Conservation (phyloP, 2,329 filamentous ascomycete genomes). For the Alternaria solani region DNA sequence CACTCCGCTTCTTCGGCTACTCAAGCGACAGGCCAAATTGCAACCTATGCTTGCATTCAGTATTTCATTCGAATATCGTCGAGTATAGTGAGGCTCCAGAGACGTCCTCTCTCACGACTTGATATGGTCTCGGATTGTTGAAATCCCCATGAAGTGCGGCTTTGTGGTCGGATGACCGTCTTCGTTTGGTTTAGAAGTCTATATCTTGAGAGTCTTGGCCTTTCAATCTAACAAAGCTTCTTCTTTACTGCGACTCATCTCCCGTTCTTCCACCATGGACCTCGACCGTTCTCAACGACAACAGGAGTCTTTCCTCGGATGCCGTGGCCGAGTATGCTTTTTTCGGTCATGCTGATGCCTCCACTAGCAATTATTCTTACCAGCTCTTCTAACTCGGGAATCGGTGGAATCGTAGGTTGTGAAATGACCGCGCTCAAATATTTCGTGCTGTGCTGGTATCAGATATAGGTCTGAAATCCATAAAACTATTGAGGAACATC, state of each 20-base stretch:
- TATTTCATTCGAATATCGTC: background rate
- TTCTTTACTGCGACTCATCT: no score
- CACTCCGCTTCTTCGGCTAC: background rate
- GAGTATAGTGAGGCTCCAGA: background rate
- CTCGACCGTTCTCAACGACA: no score
- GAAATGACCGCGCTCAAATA: background rate
- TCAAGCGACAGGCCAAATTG: no score
- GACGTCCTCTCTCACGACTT: background rate
- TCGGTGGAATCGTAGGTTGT: background rate
- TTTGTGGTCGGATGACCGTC: background rate
- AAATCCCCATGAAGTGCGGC: background rate
- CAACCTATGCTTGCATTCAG: no score
- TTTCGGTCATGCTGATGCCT: background rate
- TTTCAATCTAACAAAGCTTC: no score
- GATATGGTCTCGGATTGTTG: background rate
- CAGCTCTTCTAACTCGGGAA: background rate
- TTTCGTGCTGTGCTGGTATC: background rate
- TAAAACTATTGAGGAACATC: background rate
- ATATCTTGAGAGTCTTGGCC: no score
- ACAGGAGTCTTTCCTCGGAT: no score
- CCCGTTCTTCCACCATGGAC: no score
- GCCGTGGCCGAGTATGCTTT: background rate
- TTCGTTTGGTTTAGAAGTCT: background rate
- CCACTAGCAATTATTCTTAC: background rate
- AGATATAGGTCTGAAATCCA: background rate